Base-by-base conservation (phyloP, 306 rosid species). In the Castanea mollissima region DNA sequence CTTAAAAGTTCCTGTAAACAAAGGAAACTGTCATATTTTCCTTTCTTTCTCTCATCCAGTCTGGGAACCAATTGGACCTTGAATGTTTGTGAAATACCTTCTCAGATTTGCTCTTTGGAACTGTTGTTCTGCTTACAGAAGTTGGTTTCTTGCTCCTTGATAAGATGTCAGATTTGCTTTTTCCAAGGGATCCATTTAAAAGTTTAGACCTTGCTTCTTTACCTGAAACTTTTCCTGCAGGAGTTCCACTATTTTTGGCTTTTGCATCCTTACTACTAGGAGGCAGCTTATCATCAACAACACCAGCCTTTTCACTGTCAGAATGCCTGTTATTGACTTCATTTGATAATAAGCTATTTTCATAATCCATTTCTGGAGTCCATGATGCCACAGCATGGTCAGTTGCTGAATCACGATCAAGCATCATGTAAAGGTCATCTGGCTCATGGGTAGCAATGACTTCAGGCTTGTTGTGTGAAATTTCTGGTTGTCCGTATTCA, bases 371-470 rank as follows among this genome's bases (percentile, higher is more conserved):
- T 83, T 96, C 98, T 32, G 91, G 86, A 77, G 89, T 87, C 99
- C 93, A 96, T 29, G 96, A 82, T 65, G 88, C 71, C 55, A 81
- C 81, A 62, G 69, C 79, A 71, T 79, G 94, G 78, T 88, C 90
- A 65, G 78, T 78, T 11, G 89, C 80, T 34, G 92, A 85, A 78
- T 86, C 90, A 52, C 99, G 97, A 20, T 91, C 99, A 75, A 96
- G 98, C 89, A 91, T 77, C 97, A 96, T 93, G 88, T 80, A 90
- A 81, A 95, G 96, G 86, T 95, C 99, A 75, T 93, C 94, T 2
- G 99, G 98, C 80, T 93, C 98, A 32, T 81, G 89, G 49, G 83
- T 64, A 55, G 65, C 78, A 29, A 70, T 72, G 19, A 78, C 69
- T 77, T 81, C 92, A 80, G 87, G 82, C 86, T 85, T 87, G 27